Evolutionary conservation across 345 rosid species (phyloP).

Genomic region (Citrus hindsii): DNA sequence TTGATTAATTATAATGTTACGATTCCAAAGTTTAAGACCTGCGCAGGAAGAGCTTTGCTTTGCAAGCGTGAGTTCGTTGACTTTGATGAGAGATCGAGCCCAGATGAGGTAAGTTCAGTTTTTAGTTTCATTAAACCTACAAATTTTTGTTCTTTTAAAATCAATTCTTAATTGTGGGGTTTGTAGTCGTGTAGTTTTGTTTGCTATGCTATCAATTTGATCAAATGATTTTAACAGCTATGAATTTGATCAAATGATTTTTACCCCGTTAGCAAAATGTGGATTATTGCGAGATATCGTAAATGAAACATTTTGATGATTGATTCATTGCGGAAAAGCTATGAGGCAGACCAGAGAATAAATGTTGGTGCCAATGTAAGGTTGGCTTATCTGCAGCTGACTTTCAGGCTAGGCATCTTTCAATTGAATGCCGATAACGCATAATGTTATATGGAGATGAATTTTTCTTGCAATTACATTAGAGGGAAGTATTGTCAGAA

Average conservation of each 20-base stretch:
- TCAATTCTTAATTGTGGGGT: background rate
- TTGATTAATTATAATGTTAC: conserved; percentile 16
- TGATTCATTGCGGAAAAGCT: background rate
- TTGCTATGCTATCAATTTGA: background rate
- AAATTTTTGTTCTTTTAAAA: background rate
- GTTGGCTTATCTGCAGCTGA: background rate
- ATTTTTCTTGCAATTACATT: background rate
- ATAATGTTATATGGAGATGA: too few relatives aligned
- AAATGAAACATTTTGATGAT: too few relatives aligned
- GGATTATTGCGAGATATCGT: background rate
- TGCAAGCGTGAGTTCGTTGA: conserved; percentile 42
- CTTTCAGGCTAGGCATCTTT: background rate
- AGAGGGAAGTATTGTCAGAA: background rate
- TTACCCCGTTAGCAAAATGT: background rate
- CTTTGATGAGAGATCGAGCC: conserved; percentile 71
- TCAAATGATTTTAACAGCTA: background rate
- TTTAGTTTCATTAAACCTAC: background rate
- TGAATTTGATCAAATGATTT: background rate
- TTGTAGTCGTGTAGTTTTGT: background rate
- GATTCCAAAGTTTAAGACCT: conserved; percentile 18
- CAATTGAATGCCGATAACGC: background rate
- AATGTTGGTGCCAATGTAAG: background rate
- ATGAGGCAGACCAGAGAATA: background rate
- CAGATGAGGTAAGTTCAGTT: conserved; percentile 49
- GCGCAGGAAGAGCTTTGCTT: conserved; percentile 19